Percentiles rank a stretch among this genome's conserved stretches.
phyloP scores from a whole-genome alignment of 2,329 filamentous ascomycete species.

The Periconia digitata region DNA sequence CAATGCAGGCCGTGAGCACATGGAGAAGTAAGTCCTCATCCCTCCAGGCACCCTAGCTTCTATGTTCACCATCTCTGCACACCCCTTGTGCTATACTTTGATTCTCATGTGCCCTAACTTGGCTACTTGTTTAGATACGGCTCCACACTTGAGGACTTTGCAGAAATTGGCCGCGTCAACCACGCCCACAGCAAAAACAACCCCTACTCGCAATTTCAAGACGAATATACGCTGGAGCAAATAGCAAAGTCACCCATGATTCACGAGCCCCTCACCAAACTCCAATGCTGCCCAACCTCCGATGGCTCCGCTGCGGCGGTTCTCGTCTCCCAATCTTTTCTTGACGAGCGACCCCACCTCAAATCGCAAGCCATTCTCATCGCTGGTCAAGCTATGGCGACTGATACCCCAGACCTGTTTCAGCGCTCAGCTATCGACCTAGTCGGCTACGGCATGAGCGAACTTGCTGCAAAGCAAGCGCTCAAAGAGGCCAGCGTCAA shows the following conservation, averaged over 20 bases:
- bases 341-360: constrained; percentile 81
- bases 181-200: constrained; percentile 89
- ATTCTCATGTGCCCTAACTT: too few relatives aligned
- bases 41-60: background rate
- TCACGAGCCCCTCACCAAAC: constrained; percentile 85
- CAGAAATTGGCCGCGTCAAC: constrained; percentile 90
- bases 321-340: constrained; percentile 84
- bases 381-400: constrained; percentile 84
- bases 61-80: background rate
- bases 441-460: constrained; percentile 84
- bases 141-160: constrained; percentile 82
- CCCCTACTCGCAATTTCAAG: constrained; percentile 96
- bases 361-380: constrained; percentile 82
- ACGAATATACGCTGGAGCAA: constrained; percentile 87
- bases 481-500: constrained; percentile 69
- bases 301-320: constrained; percentile 89
- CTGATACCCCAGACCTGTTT: constrained; percentile 79
- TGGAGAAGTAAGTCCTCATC: constrained; percentile 69
- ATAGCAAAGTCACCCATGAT: constrained; percentile 76
- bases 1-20: constrained; percentile 91
- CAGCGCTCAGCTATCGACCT: constrained; percentile 80
- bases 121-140: too few relatives aligned
- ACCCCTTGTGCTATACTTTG: too few relatives aligned
- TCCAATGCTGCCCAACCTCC: constrained; percentile 97
- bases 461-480: constrained; percentile 69